phyloP scores from a whole-genome alignment of 257 asterid genomes.

The Capsicum pubescens region DNA sequence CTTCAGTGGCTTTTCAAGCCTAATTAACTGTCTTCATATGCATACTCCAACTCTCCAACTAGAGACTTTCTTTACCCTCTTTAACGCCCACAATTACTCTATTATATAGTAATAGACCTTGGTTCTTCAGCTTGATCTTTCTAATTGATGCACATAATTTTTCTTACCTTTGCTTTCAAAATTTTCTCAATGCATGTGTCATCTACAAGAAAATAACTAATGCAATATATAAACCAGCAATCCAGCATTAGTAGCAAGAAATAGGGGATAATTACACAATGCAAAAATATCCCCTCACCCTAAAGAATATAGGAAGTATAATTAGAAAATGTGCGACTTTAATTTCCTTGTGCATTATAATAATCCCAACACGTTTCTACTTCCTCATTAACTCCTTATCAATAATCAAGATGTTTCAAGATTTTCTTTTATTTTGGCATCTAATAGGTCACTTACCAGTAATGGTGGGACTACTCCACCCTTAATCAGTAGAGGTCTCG shows the following conservation, averaged over 20 bases:
- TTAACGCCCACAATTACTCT: not conserved
- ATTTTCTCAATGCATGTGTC: not conserved
- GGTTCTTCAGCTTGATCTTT: not conserved
- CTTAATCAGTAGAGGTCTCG: too few species aligned
- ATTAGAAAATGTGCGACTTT: not conserved
- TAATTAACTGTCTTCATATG: not conserved
- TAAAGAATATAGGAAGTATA: not conserved
- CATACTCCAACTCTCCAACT: not conserved
- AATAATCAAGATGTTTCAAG: too few species aligned
- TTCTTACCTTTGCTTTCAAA: not conserved
- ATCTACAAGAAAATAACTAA: not conserved
- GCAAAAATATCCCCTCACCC: not conserved
- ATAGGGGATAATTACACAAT: not conserved
- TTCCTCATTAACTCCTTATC: too few species aligned
- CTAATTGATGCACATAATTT: not conserved
- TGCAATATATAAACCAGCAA: not conserved
- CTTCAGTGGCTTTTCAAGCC: conserved; percentile 9
- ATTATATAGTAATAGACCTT: not conserved
- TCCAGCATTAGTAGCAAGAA: not conserved
- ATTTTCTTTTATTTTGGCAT: too few species aligned
- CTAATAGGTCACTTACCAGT: too few species aligned
- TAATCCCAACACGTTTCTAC: not conserved
- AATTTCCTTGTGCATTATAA: not conserved
- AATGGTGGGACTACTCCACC: too few species aligned
- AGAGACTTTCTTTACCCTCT: not conserved